phyloP scores from a whole-genome alignment of 345 rosid species.

The Euclidium syriacum region DNA sequence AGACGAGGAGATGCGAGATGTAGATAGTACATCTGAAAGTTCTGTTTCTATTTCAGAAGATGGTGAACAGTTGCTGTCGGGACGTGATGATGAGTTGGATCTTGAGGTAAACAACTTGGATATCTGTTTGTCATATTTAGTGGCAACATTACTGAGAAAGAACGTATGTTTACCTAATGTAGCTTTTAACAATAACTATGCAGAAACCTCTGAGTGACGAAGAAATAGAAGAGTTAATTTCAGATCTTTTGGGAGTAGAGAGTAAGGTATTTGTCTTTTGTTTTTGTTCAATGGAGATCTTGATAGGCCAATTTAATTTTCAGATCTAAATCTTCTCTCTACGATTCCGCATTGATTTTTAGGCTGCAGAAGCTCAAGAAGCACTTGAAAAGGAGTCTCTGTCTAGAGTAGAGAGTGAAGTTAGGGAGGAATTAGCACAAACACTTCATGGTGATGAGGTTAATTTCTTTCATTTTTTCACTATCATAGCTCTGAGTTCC shows the following conservation, averaged over 20 bases:
- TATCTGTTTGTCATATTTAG: background rate
- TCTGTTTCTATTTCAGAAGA: slow-evolving; percentile 56
- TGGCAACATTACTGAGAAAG: background rate
- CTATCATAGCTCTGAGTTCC: background rate
- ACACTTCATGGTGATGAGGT: slow-evolving; percentile 72
- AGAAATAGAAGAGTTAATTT: slow-evolving; percentile 78
- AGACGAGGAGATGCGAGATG: slow-evolving; percentile 32
- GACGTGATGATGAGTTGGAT: slow-evolving; percentile 49
- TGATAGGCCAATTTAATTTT: slow-evolving; percentile 1
- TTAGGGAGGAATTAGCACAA: slow-evolving; percentile 80
- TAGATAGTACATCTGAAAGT: slow-evolving; percentile 42
- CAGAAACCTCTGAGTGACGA: slow-evolving; percentile 86
- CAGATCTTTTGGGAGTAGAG: slow-evolving; percentile 81
- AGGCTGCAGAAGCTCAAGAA: slow-evolving; percentile 99
- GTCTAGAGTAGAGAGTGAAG: slow-evolving; percentile 75
- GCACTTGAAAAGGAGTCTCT: slow-evolving; percentile 93
- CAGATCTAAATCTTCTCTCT: slow-evolving; percentile 6
- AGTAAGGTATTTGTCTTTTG: slow-evolving; percentile 66
- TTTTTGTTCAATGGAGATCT: background rate
- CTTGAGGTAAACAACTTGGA: slow-evolving; percentile 48
- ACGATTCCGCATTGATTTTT: slow-evolving; percentile 36
- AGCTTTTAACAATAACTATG: slow-evolving; percentile 10
- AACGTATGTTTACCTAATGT: slow-evolving; percentile 1
- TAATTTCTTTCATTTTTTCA: slow-evolving; percentile 31
- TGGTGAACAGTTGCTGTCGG: slow-evolving; percentile 44